Base-by-base conservation (phyloP, 1,284 basidiomycete species). In the Caloboletus inedulis region DNA sequence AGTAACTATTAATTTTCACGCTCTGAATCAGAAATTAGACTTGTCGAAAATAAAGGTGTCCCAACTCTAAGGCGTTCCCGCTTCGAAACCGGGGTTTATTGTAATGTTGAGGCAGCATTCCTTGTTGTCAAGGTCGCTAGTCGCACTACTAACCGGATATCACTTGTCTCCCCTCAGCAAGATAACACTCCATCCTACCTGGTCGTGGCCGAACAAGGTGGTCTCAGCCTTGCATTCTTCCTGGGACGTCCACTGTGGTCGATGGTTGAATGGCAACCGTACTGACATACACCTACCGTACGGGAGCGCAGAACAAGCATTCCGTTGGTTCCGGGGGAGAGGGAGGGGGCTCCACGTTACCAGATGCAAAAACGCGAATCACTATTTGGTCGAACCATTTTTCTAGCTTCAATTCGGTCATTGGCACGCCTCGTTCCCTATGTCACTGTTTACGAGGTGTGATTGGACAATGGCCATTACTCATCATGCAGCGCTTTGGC, bases 401-500 rank as follows among this genome's bases (percentile, higher is more conserved):
- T 14, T 18, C 18, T 43, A 43, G 18, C 30, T 48, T 29, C 6
- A 6, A 7, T 49, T 30, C 13, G 21, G 29, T 30, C n/a, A 21
- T 23, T 31, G 43, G 29, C 13, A 21, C n/a, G 12, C 21, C 37
- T 25, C 25, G 19, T 19, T 34, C 31, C 25, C 19, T 13, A 12
- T 35, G 33, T 19, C 16, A 7, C 8, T 35, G 36, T 25, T 43
- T 25, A 19, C 25, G 18, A 47, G 21, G n/a, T 31, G 42, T 47
- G 43, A 37, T 57, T 45, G 21, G 47, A 37, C 43, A 29, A 41
- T 13, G 21, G 14, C 9, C 39, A 66, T 65, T 47, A 67, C 52
- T 59, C 62, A 62, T 65, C 58, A 54, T 43, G 44, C 49, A 50
- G 36, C 8, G 36, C 52, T 39, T 50, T 54, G 25, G 51, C 45